Evolutionary conservation across 176 grass and related monocot species (phyloP).

Genomic region (Tillandsia fasciculata): DNA sequence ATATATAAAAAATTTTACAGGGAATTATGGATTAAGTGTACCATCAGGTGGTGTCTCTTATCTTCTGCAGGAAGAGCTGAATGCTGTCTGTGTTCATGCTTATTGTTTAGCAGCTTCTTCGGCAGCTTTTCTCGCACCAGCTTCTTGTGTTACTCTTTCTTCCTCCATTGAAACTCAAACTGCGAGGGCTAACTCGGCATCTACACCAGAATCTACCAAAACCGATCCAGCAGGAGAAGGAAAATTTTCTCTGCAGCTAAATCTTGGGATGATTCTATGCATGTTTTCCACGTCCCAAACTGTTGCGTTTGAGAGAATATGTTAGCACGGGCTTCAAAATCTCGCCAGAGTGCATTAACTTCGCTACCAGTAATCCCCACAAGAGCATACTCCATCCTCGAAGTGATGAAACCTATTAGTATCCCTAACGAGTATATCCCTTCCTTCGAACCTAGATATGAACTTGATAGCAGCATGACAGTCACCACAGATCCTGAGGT

Average conservation of each 20-base stretch:
- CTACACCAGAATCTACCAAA: slow-evolving; percentile 96
- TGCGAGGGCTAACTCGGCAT: slow-evolving; percentile 82
- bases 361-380: slow-evolving; percentile 55
- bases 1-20: background rate
- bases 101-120: slow-evolving; percentile 13
- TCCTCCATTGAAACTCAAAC: slow-evolving; percentile 97
- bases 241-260: no score
- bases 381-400: slow-evolving; percentile 51
- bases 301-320: background rate
- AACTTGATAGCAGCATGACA: slow-evolving; percentile 64
- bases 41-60: slow-evolving; percentile 4
- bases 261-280: no score
- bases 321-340: background rate
- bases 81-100: slow-evolving; percentile 2
- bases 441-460: slow-evolving; percentile 49
- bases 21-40: background rate
- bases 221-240: slow-evolving; percentile 33
- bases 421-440: slow-evolving; percentile 56
- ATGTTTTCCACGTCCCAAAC: background rate
- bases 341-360: background rate
- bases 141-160: slow-evolving; percentile 84
- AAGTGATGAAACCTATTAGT: slow-evolving; percentile 74
- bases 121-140: slow-evolving; percentile 28
- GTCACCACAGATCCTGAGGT: slow-evolving; percentile 61
- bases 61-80: slow-evolving; percentile 7